These are phyloP conservation scores for Malassezia restricta DNA, from an alignment of 1,284 basidiomycete genomes.

Conservation along the genomic window DNA sequence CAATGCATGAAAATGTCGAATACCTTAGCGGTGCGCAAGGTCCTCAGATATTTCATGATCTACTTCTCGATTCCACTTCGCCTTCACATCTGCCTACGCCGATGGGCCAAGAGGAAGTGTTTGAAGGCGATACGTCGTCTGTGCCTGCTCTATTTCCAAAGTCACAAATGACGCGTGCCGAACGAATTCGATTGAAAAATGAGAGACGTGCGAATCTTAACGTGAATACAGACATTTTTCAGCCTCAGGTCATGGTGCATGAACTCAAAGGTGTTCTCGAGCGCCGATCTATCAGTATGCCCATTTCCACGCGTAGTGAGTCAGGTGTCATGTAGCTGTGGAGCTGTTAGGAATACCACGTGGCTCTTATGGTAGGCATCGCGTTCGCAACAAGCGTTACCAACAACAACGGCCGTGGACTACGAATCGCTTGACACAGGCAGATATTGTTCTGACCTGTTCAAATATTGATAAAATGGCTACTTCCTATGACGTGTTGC, in stretches of 20 bases:
- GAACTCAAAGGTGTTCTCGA: slow-evolving; percentile 12
- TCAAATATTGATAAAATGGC: neutral
- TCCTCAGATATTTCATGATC: neutral
- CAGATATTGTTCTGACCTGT: too few species aligned
- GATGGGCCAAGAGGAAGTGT: slow-evolving; percentile 31
- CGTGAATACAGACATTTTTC: neutral
- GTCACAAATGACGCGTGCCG: slow-evolving; percentile 22
- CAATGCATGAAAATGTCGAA: neutral
- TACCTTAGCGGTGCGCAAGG: neutral
- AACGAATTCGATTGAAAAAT: slow-evolving; percentile 21
- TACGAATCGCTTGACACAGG: too few species aligned
- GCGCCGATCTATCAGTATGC: neutral
- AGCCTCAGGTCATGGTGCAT: slow-evolving; percentile 3
- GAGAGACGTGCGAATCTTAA: neutral
- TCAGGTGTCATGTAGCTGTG: too few species aligned
- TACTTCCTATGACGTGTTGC: neutral
- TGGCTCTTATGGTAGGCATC: too few species aligned
- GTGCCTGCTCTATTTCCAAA: slow-evolving; percentile 5
- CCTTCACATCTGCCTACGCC: slow-evolving; percentile 29
- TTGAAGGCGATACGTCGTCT: slow-evolving; percentile 26
- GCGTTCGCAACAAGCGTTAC: too few species aligned
- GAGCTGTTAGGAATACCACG: too few species aligned
- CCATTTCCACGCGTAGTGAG: neutral
- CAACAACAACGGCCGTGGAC: too few species aligned
- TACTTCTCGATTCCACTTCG: slow-evolving; percentile 24